Evolutionary conservation across 495 filamentous ascomycete species (phyloP).

Genomic region (Xylaria intraflava): DNA sequence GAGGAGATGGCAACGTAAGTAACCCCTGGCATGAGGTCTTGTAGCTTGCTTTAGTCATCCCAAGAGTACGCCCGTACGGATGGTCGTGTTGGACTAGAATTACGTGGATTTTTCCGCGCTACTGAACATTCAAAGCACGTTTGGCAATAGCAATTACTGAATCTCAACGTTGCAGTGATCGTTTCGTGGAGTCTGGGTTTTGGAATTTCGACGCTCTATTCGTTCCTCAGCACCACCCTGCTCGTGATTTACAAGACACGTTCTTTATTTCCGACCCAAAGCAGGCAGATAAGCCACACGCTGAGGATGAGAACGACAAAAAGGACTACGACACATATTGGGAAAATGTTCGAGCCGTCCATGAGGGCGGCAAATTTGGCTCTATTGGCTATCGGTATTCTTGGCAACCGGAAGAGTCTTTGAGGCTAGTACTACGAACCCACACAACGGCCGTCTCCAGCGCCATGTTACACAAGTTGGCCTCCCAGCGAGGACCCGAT

Average conservation of each 20-base stretch:
- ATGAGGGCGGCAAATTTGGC: constrained; percentile 80
- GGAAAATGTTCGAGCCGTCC: constrained; percentile 76
- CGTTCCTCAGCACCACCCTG: constrained; percentile 95
- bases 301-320: constrained; percentile 50
- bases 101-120: neutral
- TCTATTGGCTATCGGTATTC: constrained; percentile 94
- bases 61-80: neutral
- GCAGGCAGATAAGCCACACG: constrained; percentile 63
- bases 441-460: constrained; percentile 91
- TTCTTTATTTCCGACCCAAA: constrained; percentile 94
- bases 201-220: constrained; percentile 98
- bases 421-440: constrained; percentile 85
- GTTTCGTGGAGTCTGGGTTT: constrained; percentile 89
- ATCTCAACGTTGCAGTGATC: neutral
- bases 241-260: constrained; percentile 92
- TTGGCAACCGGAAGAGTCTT: constrained; percentile 82
- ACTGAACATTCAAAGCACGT: neutral
- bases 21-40: constrained; percentile 17
- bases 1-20: constrained; percentile 75
- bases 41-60: neutral
- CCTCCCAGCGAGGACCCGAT: constrained; percentile 51
- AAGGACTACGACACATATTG: constrained; percentile 79
- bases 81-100: neutral
- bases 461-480: constrained; percentile 82
- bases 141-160: neutral